Base-by-base conservation (phyloP, 2,329 filamentous ascomycete species). In the Monosporascus ibericus region DNA sequence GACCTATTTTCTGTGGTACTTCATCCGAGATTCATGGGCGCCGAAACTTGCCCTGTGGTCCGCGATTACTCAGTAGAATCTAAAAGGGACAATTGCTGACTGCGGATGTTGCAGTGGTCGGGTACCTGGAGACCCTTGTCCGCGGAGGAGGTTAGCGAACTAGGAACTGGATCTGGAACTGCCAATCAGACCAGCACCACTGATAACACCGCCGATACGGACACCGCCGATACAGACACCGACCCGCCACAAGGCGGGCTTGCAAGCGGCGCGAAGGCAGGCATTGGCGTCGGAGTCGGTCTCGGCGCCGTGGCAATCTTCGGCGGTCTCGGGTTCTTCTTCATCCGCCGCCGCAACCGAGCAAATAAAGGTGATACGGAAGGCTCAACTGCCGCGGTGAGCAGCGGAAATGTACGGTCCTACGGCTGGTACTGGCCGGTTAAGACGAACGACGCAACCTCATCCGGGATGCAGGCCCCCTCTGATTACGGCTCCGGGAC, bases 181-280 rank as follows among this genome's bases (percentile, higher is more conserved):
- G 27, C 27, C 27, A 4, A 4, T 11, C 27, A 30, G 27, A 8
- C 27, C 6, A 1, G 8, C 27, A 11, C 27, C 38, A 44, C 11
- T 24, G 11, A 9, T 48, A 20, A 25, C 3, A 11, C 17, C 15
- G 27, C 27, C 2, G 27, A n/a, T n/a, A n/a, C n/a, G n/a, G n/a
- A n/a, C n/a, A n/a, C n/a, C n/a, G n/a, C n/a, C n/a, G n/a, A 30
- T 11, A 11, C 27, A 1, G 27, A 30, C 27, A 30, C 9, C 11
- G 27, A 11, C 27, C 27, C 51, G 25, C 27, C 53, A 18, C n/a
- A 44, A 24, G 47, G 50, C 27, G 61, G 60, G 14, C 55, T 68
- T 17, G 61, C 63, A 15, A 63, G 59, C 7, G 70, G 68, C 20
- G 65, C 65, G 8, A 61, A 65, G 39, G 69, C 63, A n/a, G 70